Evolutionary conservation across 148 eudicot species (phyloP).

Genomic region (Nyssa sinensis): DNA sequence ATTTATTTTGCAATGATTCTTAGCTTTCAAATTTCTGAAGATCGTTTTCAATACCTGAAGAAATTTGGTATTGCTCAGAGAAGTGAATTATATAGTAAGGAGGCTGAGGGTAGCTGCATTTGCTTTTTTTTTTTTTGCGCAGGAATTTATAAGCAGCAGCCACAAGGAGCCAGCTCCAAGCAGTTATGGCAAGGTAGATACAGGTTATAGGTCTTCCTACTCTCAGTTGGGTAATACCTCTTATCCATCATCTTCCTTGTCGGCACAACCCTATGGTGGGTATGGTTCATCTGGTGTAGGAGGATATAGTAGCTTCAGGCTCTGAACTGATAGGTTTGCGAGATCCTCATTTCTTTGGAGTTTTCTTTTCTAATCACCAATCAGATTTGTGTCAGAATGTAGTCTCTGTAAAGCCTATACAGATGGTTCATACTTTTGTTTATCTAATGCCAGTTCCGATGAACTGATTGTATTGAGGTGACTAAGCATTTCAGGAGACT

Average conservation of each 20-base stretch:
- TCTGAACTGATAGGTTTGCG: slow-evolving; percentile 23
- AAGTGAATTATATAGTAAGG: neutral
- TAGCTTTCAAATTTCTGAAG: neutral
- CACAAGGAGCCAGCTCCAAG: slow-evolving; percentile 44
- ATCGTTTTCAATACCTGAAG: neutral
- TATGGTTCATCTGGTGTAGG: slow-evolving; percentile 60
- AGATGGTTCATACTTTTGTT: neutral
- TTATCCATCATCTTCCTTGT: slow-evolving; percentile 47
- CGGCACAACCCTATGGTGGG: slow-evolving; percentile 53
- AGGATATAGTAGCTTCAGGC: slow-evolving; percentile 53
- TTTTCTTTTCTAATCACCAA: neutral
- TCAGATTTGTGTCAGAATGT: neutral
- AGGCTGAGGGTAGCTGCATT: neutral
- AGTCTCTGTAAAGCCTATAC: slow-evolving; percentile 3
- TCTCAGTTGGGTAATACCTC: slow-evolving; percentile 43
- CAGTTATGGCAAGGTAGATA: slow-evolving; percentile 51
- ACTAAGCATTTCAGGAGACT: neutral
- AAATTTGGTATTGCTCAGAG: neutral
- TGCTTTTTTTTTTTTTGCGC: neutral
- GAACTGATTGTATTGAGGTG: neutral
- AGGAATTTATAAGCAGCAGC: slow-evolving; percentile 66
- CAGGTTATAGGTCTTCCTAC: slow-evolving; percentile 49
- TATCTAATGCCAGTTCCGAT: neutral
- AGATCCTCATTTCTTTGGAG: neutral
- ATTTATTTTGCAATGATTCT: neutral